Evolutionary conservation across 139 green algal genomes (phyloP), one percentile per base, ranked within the genome.

Genomic region (Deuterostichococcus epilithicus): DNA sequence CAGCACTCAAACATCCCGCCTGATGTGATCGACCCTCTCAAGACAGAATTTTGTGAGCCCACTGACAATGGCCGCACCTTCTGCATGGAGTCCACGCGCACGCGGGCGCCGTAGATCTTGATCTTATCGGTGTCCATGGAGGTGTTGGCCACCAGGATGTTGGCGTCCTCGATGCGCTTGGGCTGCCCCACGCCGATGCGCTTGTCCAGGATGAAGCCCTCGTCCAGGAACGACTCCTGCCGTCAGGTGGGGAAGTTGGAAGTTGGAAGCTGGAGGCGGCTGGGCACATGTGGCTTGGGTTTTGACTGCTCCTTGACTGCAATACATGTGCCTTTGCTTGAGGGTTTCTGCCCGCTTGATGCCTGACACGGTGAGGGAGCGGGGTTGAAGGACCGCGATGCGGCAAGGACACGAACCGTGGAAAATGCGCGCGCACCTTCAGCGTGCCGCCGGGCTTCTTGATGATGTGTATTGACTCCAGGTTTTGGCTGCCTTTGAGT

Each of bases 111-210:
- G 79, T 99, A 99, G 84, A 99, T 99, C 87, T 99, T 99, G 87
- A 99, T 94, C 86, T 99, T 99, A 85, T 99, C 96, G 0, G 94
- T 98, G 87, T 99, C 96, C 96, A 99, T 99, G 47, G 96, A 80
- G 0, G 96, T 99, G 90, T 99, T 99, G 77, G 96, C 93, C 15
- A 99, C 92, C 75, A 99, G 82, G 80, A 99, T 97, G 60, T 95
- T 95, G 30, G 96, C 96, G 76, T 98, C 91, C 85, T 98, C 92
- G 30, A 99, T 91, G 47, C 94, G 83, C 80, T 95, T 95, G 58
- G 95, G 96, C 90, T 99, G 93, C 0, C 96, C 96, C 37, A 99
- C 92, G 34, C 96, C 95, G 52, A 98, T 97, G 65, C 89, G 90
- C 90, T 99, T 99, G 90, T 99, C 94, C 73, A 99, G 84, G 73